phyloP scores from a whole-genome alignment of 1,139 yeast genomes.

The Debaryomyces sp. region DNA sequence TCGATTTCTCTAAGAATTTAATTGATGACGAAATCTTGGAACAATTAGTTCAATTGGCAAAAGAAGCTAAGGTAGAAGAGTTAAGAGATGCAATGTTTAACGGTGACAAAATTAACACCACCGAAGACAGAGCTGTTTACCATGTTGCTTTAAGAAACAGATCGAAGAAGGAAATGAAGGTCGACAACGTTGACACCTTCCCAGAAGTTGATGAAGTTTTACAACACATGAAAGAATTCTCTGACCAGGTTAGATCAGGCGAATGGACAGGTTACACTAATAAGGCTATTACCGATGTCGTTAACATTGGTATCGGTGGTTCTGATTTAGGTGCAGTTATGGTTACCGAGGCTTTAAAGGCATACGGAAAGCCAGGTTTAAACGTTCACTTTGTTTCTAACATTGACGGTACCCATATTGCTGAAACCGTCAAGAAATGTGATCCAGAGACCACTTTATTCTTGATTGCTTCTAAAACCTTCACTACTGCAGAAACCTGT shows the following conservation, averaged over 20 bases:
- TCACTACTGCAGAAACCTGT: constrained; percentile 97
- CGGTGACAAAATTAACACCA: constrained; percentile 92
- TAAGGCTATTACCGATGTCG: constrained; percentile 87
- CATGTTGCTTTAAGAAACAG: constrained; percentile 97
- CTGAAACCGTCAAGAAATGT: constrained; percentile 79
- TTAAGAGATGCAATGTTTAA: constrained; percentile 89
- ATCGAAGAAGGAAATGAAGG: constrained; percentile 76
- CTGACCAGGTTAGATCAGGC: constrained; percentile 87
- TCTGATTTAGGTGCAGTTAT: constrained; percentile 98
- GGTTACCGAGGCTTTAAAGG: constrained; percentile 98
- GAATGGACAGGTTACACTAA: constrained; percentile 97
- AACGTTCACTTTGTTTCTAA: constrained; percentile 92
- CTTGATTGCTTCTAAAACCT: constrained; percentile 94
- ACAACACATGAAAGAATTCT: constrained; percentile 94
- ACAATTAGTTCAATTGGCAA: constrained; percentile 75
- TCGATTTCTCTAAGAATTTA: constrained; percentile 94
- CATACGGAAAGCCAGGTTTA: constrained; percentile 76
- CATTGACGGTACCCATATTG: constrained; percentile 97
- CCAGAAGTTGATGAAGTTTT: constrained; percentile 89
- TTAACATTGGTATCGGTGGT: constrained; percentile 98
- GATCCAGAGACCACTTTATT: constrained; percentile 92
- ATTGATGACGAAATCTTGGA: constrained; percentile 79
- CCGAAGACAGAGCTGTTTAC: constrained; percentile 96
- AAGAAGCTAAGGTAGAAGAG: constrained; percentile 84
- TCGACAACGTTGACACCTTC: constrained; percentile 86